Conservation (phyloP, 2,329 filamentous ascomycete genomes). For the Dothistroma septosporum region DNA sequence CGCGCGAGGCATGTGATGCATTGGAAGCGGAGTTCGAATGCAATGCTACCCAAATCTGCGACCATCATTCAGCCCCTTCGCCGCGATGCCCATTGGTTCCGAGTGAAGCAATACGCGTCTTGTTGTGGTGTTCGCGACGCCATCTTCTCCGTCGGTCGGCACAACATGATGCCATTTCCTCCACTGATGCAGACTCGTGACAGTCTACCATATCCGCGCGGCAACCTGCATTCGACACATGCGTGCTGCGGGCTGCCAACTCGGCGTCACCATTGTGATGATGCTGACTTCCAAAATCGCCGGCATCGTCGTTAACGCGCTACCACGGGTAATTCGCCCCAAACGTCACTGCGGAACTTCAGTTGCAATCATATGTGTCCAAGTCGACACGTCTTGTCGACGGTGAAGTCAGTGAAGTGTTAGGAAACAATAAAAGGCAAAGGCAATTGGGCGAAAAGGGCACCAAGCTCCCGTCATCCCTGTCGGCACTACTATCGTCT, state of each 20-base stretch:
- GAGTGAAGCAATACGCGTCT: background rate
- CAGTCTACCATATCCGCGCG: background rate
- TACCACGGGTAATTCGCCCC: background rate
- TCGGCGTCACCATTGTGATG: background rate
- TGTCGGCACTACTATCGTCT: slow-evolving; percentile 2
- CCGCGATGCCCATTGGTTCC: background rate
- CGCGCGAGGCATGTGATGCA: background rate
- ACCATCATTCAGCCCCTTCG: background rate
- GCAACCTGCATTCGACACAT: background rate
- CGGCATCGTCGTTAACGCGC: background rate
- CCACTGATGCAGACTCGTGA: background rate
- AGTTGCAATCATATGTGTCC: background rate
- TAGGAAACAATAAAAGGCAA: background rate
- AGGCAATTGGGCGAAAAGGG: background rate
- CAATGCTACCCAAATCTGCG: background rate
- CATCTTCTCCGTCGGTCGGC: no score
- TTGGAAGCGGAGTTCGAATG: background rate
- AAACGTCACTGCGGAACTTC: background rate
- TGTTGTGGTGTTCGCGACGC: background rate
- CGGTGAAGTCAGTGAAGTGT: background rate
- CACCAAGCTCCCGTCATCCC: background rate
- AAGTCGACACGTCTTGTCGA: background rate
- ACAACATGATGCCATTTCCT: background rate
- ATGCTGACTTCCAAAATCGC: background rate
- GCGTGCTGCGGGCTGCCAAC: background rate